Percentiles rank a stretch among this genome's conserved stretches.
These are phyloP conservation scores for Gautieria morchelliformis DNA, from an alignment of 768 basidiomycete species.

Conservation along the genomic window DNA sequence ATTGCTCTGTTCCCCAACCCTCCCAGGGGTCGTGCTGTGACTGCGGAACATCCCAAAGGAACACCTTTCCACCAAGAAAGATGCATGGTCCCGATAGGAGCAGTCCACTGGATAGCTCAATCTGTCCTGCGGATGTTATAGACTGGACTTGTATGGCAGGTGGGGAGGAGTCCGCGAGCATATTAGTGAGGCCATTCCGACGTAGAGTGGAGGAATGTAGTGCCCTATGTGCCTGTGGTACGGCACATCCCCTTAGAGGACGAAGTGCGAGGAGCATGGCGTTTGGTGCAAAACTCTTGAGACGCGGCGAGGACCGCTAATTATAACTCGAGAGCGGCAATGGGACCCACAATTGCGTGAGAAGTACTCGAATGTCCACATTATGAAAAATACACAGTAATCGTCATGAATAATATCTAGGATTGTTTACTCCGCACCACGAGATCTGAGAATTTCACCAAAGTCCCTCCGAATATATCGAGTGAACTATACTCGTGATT, in stretches of 20 bases:
- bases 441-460: conserved; percentile 10
- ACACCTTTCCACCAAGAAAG: conserved; percentile 77
- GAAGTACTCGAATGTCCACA: no score
- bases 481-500: conserved; percentile 7
- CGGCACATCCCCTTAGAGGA: background rate
- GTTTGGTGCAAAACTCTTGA: background rate
- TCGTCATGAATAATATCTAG: no score
- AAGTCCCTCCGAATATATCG: conserved; percentile 10
- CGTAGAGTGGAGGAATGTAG: background rate
- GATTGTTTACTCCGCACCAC: conserved; percentile 3
- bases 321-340: no score
- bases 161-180: conserved; percentile 59
- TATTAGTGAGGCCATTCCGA: conserved; percentile 42
- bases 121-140: conserved; percentile 45
- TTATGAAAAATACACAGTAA: no score
- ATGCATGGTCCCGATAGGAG: conserved; percentile 69
- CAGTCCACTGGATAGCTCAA: conserved; percentile 71
- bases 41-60: conserved; percentile 79
- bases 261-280: background rate
- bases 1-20: conserved; percentile 65
- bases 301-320: background rate
- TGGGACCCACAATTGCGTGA: background rate
- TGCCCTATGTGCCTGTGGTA: background rate
- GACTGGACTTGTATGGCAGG: conserved; percentile 66
- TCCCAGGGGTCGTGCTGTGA: conserved; percentile 34